phyloP scores from a whole-genome alignment of 306 rosid species.

The Vicia sativa region DNA sequence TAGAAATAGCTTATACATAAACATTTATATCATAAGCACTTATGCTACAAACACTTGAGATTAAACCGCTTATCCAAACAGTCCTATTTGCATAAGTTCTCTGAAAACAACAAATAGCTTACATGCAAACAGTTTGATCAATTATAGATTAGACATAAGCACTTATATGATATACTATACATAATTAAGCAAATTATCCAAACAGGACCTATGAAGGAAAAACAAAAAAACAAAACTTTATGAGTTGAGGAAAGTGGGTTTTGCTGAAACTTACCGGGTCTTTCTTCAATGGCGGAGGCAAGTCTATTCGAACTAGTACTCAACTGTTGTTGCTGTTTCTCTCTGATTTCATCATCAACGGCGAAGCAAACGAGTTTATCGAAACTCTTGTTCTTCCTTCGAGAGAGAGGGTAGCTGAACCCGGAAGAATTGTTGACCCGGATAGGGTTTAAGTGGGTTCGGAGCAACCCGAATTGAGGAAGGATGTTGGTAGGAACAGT shows the following conservation, averaged over 20 bases:
- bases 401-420: constrained; percentile 37
- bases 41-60: background rate
- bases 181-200: background rate
- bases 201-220: background rate
- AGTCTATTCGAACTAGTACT: constrained; percentile 36
- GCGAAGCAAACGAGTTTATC: constrained; percentile 58
- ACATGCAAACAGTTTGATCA: background rate
- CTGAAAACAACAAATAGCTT: background rate
- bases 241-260: background rate
- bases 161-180: background rate
- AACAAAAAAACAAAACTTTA: background rate
- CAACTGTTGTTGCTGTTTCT: constrained; percentile 54
- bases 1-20: background rate
- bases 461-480: constrained; percentile 49
- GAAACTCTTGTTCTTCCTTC: constrained; percentile 26
- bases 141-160: background rate
- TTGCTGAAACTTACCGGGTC: constrained; percentile 50
- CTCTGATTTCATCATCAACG: constrained; percentile 72
- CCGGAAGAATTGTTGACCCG: constrained; percentile 41
- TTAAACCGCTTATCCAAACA: background rate
- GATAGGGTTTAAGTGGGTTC: constrained; percentile 38
- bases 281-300: constrained; percentile 70
- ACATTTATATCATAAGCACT: background rate
- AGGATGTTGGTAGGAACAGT: constrained; percentile 47
- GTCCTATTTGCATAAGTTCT: background rate